These are phyloP conservation scores for Hericium alpestre DNA, from an alignment of 768 basidiomycete species.

Conservation along the genomic window DNA sequence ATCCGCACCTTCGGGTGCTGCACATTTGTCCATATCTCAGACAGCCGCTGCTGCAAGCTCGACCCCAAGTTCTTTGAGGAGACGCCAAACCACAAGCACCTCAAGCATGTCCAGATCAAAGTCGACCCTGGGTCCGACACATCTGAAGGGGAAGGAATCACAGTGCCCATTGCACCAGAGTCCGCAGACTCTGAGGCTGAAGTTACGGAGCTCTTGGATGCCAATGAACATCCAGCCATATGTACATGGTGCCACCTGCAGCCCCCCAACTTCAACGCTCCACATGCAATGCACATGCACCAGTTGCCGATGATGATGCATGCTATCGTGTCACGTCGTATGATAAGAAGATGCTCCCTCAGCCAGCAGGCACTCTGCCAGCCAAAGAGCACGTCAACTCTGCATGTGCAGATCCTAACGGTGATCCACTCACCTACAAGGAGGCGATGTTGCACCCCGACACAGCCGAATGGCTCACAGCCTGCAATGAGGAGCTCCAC, in stretches of 20 bases:
- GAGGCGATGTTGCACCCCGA: not conserved
- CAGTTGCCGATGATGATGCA: not conserved
- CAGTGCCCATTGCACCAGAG: too few relatives aligned
- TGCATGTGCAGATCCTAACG: not conserved
- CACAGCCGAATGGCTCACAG: not conserved
- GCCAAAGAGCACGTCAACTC: not conserved
- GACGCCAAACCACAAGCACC: not conserved
- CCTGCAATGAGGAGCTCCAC: not conserved
- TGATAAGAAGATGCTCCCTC: too few relatives aligned
- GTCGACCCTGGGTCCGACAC: not conserved
- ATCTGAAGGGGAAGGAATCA: too few relatives aligned
- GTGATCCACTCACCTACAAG: not conserved
- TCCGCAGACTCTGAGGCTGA: too few relatives aligned
- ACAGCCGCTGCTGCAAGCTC: slow-evolving; percentile 5
- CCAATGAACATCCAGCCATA: too few relatives aligned
- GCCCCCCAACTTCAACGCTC: not conserved
- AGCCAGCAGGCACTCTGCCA: not conserved
- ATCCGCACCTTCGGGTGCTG: slow-evolving; percentile 8
- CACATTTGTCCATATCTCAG: slow-evolving; percentile 3
- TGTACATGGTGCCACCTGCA: too few relatives aligned
- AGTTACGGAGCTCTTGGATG: too few relatives aligned
- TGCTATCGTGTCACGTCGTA: too few relatives aligned
- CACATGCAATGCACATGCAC: not conserved
- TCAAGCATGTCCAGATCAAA: not conserved
- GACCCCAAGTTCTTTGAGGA: slow-evolving; percentile 7